Evolutionary conservation across 345 rosid species (phyloP).

Genomic region (Hibiscus syriacus): DNA sequence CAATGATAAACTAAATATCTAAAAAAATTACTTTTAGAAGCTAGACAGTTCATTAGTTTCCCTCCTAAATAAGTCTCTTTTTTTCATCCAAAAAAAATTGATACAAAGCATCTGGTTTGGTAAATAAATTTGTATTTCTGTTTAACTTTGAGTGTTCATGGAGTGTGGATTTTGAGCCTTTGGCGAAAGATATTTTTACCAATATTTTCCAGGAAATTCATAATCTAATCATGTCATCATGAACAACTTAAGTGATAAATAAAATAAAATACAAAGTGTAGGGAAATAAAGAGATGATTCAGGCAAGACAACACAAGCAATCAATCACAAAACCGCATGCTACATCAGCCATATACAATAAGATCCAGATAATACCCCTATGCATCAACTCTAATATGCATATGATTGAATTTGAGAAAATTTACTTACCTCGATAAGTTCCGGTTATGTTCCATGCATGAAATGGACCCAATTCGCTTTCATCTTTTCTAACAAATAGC

Average conservation of each 20-base stretch:
- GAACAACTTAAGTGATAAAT: neutral
- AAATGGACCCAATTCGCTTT: conserved; percentile 56
- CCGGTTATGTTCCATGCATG: conserved; percentile 95
- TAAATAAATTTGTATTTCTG: neutral
- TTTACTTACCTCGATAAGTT: conserved; percentile 80
- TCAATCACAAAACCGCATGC: neutral
- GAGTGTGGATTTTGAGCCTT: neutral
- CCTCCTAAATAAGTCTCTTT: neutral
- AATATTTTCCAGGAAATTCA: neutral
- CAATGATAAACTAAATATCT: neutral
- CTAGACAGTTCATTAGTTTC: neutral
- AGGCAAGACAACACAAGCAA: neutral
- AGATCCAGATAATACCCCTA: neutral
- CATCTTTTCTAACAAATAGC: conserved; percentile 61
- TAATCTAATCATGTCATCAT: neutral
- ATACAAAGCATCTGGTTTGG: neutral
- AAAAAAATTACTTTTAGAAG: neutral
- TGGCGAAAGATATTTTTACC: neutral
- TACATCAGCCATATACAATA: neutral
- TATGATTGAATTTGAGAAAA: conserved; percentile 3
- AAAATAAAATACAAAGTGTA: neutral
- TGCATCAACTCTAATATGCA: neutral
- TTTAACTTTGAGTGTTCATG: neutral
- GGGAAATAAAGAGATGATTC: neutral
- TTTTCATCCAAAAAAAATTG: neutral